Evolutionary conservation across 257 asterid species (phyloP).

Genomic region (Coffea canephora): DNA sequence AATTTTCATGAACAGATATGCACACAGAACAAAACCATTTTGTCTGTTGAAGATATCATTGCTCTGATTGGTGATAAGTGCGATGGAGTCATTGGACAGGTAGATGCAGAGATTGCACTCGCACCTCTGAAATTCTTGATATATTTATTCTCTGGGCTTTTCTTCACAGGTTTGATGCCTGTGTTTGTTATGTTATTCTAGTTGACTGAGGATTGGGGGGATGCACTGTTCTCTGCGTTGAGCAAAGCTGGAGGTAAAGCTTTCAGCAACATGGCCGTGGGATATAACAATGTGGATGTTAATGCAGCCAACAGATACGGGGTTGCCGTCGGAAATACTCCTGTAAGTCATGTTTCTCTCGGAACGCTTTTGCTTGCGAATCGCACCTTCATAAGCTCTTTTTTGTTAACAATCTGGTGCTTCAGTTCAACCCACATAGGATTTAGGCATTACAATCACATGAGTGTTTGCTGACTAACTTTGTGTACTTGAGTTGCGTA

Average conservation of each 20-base stretch:
- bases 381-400: neutral
- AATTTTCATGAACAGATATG: conserved; percentile 48
- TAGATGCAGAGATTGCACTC: conserved; percentile 10
- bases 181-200: conserved; percentile 20
- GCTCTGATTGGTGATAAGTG: conserved; percentile 79
- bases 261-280: conserved; percentile 98
- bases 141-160: neutral
- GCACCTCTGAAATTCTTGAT: neutral
- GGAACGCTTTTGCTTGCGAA: neutral
- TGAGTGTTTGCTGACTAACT: neutral
- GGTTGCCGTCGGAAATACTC: conserved; percentile 95
- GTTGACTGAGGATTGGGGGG: conserved; percentile 99
- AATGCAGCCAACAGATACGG: conserved; percentile 83
- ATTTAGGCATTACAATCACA: neutral
- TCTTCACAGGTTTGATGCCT: neutral
- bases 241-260: conserved; percentile 96
- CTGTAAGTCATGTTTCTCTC: conserved; percentile 44
- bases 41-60: conserved; percentile 87
- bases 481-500: neutral
- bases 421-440: neutral
- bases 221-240: conserved; percentile 74
- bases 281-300: conserved; percentile 91
- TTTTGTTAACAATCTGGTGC: neutral
- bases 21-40: conserved; percentile 80
- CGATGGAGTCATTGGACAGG: conserved; percentile 98